Base-by-base conservation (phyloP, 768 basidiomycete genomes). In the Gymnopilus dilepis region DNA sequence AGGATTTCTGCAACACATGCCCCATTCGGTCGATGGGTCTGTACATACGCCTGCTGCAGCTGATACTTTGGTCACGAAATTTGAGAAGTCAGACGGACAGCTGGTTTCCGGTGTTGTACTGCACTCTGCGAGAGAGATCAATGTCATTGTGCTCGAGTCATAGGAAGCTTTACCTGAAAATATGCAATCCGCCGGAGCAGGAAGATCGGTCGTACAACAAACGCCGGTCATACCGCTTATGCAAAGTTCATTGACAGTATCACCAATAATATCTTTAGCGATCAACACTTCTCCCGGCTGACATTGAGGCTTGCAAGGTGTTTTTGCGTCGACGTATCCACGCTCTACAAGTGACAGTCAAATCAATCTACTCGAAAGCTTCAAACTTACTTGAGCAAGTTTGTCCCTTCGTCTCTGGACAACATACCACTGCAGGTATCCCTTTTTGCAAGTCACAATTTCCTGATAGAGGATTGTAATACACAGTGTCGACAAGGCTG, bases 201-300 rank as follows among this genome's bases (percentile, higher is more conserved):
- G 55, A 41, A 56, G 55, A 26, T 56, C 55, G 13, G 26, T 56
- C n/a, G 38, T 40, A 28, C 55, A 56, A 19, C 55, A 56, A 12
- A 56, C 28, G 15, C 15, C 55, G 4, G 55, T 56, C 40, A 42
- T 56, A 4, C 55, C 55, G 30, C 28, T 42, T 15, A 56, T 42
- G 40, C 55, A 56, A 24, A 56, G 24, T 42, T 56, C 24, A 56
- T 43, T 38, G 1, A 30, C 31, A 28, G 55, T 56, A 26, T 56
- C 55, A 4, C 55, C 55, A 17, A 56, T 56, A n/a, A 56, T 56
- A 19, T 56, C 55, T 56, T 56, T 43, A 19, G 55, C 55, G 6
- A 56, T 30, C 4, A 56, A 42, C 15, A 56, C 21, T 38, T 56
- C 41, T 24, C 24, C 24, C 9, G 37, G 28, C 43, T 56, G 9